phyloP scores from a whole-genome alignment of 2,329 filamentous ascomycete genomes.

The Ceratocystis cubensis region DNA sequence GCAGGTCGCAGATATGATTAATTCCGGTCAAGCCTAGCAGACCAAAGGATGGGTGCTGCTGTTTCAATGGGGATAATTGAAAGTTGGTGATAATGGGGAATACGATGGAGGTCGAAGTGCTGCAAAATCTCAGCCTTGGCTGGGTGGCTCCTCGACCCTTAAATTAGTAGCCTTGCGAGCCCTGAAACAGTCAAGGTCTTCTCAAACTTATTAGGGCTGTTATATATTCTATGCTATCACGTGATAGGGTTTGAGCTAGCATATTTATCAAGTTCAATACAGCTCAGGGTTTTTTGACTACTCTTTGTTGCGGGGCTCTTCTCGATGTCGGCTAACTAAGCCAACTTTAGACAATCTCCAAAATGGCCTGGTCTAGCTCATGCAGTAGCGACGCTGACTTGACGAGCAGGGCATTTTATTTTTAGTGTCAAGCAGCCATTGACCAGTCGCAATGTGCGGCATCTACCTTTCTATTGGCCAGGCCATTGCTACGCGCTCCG shows the following conservation, averaged over 20 bases:
- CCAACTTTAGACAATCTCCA: not conserved
- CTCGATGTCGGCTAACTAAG: not conserved
- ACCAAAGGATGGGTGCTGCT: not conserved
- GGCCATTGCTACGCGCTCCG: slow-evolving; percentile 10
- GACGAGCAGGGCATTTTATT: not conserved
- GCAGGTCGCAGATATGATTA: not conserved
- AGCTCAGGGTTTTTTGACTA: not conserved
- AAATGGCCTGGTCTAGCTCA: not conserved
- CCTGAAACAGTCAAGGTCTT: not conserved
- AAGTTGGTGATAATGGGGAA: not conserved
- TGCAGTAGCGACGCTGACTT: not conserved
- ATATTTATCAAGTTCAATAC: not conserved
- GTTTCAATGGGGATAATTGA: not conserved
- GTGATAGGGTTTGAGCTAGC: not conserved
- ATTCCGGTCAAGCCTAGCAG: not conserved
- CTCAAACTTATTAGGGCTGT: not conserved
- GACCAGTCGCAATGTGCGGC: slow-evolving; percentile 20
- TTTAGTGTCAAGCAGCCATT: not conserved
- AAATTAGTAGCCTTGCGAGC: not conserved
- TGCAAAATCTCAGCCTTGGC: not conserved
- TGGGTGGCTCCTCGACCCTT: not conserved
- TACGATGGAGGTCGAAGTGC: not conserved
- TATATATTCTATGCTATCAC: not conserved
- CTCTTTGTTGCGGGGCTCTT: not conserved
- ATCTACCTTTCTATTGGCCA: slow-evolving; percentile 18